phyloP scores from a whole-genome alignment of 495 filamentous ascomycete species.

The Penicillium cosmopolitanum region DNA sequence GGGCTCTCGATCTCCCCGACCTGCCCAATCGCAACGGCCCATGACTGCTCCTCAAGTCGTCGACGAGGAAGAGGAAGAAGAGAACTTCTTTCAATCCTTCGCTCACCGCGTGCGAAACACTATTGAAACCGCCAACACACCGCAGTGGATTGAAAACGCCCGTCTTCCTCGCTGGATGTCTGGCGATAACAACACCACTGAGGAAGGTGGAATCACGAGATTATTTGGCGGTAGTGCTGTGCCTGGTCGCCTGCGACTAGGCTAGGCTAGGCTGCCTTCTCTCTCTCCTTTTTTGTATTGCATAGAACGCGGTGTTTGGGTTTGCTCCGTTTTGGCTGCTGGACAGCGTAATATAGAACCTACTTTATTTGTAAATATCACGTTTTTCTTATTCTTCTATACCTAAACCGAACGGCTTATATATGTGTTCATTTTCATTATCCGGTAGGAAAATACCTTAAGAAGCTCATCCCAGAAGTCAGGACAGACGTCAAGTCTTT shows the following conservation, averaged over 20 bases:
- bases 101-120: constrained; percentile 88
- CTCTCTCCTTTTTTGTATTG: constrained; percentile 8
- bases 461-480: too few relatives aligned
- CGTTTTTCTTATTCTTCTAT: neutral
- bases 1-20: constrained; percentile 33
- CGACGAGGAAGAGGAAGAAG: constrained; percentile 68
- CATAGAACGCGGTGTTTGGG: constrained; percentile 28
- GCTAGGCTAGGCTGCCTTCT: constrained; percentile 27
- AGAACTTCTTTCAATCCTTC: constrained; percentile 80
- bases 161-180: constrained; percentile 85
- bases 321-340: constrained; percentile 30
- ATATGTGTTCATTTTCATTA: too few relatives aligned
- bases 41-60: constrained; percentile 36
- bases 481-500: too few relatives aligned
- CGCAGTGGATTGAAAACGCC: constrained; percentile 75
- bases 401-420: neutral
- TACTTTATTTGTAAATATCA: constrained; percentile 26
- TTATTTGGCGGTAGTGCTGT: constrained; percentile 60
- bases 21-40: constrained; percentile 30
- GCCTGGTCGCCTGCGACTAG: constrained; percentile 51
- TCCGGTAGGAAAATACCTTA: too few relatives aligned
- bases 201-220: constrained; percentile 44
- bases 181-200: constrained; percentile 40
- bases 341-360: constrained; percentile 31
- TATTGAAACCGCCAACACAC: constrained; percentile 80